Percentiles rank a stretch among this genome's conserved stretches.
These are phyloP conservation scores for Pichia sp. DNA, from an alignment of 1,139 yeast species.

Conservation along the genomic window DNA sequence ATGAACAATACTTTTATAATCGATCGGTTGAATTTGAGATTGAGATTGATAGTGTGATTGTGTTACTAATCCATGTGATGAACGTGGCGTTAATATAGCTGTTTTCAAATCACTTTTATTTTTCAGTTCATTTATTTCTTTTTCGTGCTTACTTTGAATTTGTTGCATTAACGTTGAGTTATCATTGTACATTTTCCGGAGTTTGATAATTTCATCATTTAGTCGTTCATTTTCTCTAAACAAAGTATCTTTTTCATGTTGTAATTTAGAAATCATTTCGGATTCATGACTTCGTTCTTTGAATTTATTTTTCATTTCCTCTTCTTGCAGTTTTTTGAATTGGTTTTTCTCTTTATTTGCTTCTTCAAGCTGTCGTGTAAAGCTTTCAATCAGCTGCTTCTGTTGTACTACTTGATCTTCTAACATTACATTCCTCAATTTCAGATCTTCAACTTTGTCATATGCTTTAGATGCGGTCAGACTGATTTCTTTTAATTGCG, in stretches of 20 bases:
- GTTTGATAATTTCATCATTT: not conserved
- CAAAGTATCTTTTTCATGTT: constrained; percentile 5
- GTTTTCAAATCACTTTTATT: not conserved
- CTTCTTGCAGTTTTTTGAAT: constrained; percentile 8
- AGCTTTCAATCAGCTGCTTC: constrained; percentile 16
- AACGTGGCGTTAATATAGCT: not conserved
- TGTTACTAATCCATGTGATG: not conserved
- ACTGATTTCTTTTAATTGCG: constrained; percentile 20
- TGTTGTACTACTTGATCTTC: constrained; percentile 22
- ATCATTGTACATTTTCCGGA: constrained; percentile 1
- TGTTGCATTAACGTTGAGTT: not conserved
- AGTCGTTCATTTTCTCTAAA: constrained; percentile 2
- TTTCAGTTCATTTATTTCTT: not conserved
- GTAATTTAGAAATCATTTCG: not conserved
- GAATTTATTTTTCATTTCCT: constrained; percentile 3
- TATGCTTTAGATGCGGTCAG: constrained; percentile 21
- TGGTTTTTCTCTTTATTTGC: constrained; percentile 7
- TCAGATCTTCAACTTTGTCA: constrained; percentile 20
- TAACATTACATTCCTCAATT: constrained; percentile 15
- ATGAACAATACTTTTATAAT: not conserved
- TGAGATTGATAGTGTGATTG: not conserved
- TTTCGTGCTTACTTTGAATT: not conserved
- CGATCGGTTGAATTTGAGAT: not conserved
- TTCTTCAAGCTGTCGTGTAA: constrained; percentile 17
- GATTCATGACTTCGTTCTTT: not conserved